Base-by-base conservation (phyloP, 2,329 filamentous ascomycete species). In the Calonectria multiphialidica region DNA sequence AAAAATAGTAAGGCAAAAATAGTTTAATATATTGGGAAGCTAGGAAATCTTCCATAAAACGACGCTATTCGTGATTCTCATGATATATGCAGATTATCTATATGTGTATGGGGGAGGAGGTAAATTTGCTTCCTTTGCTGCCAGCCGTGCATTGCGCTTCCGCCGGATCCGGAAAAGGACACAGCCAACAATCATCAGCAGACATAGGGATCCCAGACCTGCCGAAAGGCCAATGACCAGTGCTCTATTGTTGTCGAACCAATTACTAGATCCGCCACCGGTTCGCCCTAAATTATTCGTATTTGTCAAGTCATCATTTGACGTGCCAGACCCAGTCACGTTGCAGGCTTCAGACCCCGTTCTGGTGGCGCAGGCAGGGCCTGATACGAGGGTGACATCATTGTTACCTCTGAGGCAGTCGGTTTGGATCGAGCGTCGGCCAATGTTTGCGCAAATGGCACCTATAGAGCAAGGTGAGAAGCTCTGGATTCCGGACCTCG, bases 381-480 rank as follows among this genome's bases (percentile, higher is more conserved):
- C 0, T 91, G 93, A 74, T 8, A 96, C 93, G 16, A 93, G 95
- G 9, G 89, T 88, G 15, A 98, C 91, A 73, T 93, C 91, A 72
- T 90, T 90, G 84, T 98, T 97, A 81, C 93, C 91, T 18, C 90
- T 91, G 16, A 98, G 86, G 81, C 95, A 98, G 21, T 79, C 84
- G 0, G 91, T 91, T 66, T 93, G 93, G 79, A 97, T 92, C 65
- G 90, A 92, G 78, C 93, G 93, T 71, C 93, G 90, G 50, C 90
- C 91, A 66, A 98, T 87, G 12, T 93, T 94, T 9, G 93, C 93
- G 84, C 95, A 98, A 67, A 98, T 93, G 76, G 97, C 97, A 59
- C 96, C 95, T 70, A 98, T 88, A 3, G 92, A 93, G 84, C 95
- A 98, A 2, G 92, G 88, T 1, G 94, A 97, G 83, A 98, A 98